A percentile compares a stretch with the other conserved stretches of the same genome.
phyloP scores from a whole-genome alignment of 208 protist genomes.

The Trichomonas gallinae region DNA sequence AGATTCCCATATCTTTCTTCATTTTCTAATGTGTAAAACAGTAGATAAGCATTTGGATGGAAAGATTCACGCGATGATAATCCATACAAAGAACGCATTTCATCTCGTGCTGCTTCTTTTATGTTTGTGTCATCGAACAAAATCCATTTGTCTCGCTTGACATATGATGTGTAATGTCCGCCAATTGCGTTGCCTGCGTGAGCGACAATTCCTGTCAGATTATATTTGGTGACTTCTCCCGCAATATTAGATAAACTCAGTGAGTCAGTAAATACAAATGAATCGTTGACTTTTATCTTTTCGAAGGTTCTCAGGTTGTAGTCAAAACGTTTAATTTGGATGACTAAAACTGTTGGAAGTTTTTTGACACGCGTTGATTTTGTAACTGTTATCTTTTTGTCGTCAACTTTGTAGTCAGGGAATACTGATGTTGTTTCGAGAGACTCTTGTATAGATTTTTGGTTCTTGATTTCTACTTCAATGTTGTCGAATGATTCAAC shows the following conservation, averaged over 20 bases:
- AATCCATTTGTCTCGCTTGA: not conserved
- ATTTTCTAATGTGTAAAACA: not conserved
- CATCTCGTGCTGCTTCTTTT: not conserved
- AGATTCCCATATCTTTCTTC: not conserved
- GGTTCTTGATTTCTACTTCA: not conserved
- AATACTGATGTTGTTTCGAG: not conserved
- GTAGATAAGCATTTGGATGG: not conserved
- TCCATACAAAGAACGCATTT: not conserved
- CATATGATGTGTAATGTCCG: not conserved
- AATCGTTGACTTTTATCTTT: not conserved
- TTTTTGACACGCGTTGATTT: not conserved
- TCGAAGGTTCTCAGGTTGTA: not conserved
- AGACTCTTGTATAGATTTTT: not conserved
- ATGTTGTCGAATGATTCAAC: not conserved
- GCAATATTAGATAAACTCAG: not conserved
- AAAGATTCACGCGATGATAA: no score
- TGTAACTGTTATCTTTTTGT: not conserved
- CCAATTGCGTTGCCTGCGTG: not conserved
- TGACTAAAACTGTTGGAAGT: not conserved
- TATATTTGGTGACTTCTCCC: not conserved
- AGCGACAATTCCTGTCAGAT: not conserved
- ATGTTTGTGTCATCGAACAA: not conserved
- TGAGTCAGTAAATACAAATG: not conserved
- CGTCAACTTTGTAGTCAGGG: not conserved
- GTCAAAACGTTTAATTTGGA: slow-evolving; percentile 13